Percentiles rank a stretch among this genome's conserved stretches.
phyloP scores from a whole-genome alignment of 2,329 filamentous ascomycete genomes.

The Neoscytalidium dimidiatum region DNA sequence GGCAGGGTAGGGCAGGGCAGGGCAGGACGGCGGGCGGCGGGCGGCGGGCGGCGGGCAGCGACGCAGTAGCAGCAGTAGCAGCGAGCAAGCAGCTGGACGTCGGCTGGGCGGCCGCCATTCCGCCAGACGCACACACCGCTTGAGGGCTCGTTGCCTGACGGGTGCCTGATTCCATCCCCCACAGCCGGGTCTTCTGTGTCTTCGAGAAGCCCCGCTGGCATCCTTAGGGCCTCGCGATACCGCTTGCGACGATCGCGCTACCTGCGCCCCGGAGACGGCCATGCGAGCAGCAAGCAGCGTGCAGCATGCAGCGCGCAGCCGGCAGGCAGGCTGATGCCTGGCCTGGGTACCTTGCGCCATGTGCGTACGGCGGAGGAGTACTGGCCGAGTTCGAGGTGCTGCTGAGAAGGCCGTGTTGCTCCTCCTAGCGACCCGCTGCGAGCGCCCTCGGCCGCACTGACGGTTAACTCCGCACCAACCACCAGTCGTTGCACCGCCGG shows the following conservation, averaged over 20 bases:
- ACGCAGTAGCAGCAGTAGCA: neutral
- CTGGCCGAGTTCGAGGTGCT: too few relatives aligned
- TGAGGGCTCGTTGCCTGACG: neutral
- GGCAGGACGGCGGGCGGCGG: too few relatives aligned
- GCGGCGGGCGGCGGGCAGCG: too few relatives aligned
- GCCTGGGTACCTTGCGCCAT: neutral
- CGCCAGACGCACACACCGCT: neutral
- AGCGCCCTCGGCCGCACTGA: neutral
- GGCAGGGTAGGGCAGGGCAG: too few relatives aligned
- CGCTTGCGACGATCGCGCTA: constrained; percentile 11
- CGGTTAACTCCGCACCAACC: neutral
- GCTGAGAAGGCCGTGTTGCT: too few relatives aligned
- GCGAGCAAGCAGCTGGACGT: neutral
- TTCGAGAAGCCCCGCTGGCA: neutral
- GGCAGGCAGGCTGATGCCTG: constrained; percentile 7
- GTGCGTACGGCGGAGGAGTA: too few relatives aligned
- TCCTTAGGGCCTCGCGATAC: constrained; percentile 8
- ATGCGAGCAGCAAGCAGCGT: too few relatives aligned
- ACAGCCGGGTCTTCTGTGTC: constrained; percentile 9
- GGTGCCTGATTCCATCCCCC: constrained; percentile 7
- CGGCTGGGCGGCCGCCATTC: neutral
- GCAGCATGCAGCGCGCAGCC: too few relatives aligned
- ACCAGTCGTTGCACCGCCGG: neutral
- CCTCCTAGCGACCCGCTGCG: too few relatives aligned
- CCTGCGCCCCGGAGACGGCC: neutral